Conservation (phyloP, 2,329 filamentous ascomycete genomes). For the Pseudohalonectria lignicola region DNA sequence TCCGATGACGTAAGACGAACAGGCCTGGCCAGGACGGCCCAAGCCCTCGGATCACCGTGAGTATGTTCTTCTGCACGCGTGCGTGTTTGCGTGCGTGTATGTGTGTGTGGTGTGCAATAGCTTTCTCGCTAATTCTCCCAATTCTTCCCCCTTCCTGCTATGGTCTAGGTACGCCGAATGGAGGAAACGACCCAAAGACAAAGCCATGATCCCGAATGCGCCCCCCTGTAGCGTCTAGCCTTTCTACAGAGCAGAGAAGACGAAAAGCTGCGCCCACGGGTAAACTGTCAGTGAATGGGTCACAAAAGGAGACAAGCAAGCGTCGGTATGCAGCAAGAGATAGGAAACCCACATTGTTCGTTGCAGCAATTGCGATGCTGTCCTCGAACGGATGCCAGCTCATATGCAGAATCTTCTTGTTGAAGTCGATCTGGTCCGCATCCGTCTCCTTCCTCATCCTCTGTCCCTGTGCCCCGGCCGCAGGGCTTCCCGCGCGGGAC, state of each 20-base stretch:
- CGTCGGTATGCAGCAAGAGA: not conserved
- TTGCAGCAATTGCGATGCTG: conserved; percentile 97
- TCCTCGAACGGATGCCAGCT: conserved; percentile 99
- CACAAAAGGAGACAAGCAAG: not conserved
- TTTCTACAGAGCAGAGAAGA: conserved; percentile 14
- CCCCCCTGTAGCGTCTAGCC: conserved; percentile 1
- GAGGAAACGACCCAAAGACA: not conserved
- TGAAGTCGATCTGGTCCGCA: conserved; percentile 98
- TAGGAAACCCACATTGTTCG: conserved; percentile 81
- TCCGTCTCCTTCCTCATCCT: conserved; percentile 99
- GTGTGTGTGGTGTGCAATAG: too few species aligned
- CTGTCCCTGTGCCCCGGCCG: conserved; percentile 69
- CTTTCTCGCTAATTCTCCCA: too few species aligned
- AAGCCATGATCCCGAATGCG: not conserved
- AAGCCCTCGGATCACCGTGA: too few species aligned
- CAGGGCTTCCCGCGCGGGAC: conserved; percentile 81
- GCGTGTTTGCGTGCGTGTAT: too few species aligned
- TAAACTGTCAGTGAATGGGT: too few species aligned
- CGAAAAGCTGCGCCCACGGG: conserved; percentile 17
- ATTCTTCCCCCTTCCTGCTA: too few species aligned
- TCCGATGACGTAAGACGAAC: too few species aligned
- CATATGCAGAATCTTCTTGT: conserved; percentile 99
- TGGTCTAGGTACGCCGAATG: too few species aligned
- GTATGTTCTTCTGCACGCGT: too few species aligned
- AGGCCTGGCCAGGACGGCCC: too few species aligned